Evolutionary conservation across 73 alveolate species (phyloP).

Genomic region (Breviolum minutum): DNA sequence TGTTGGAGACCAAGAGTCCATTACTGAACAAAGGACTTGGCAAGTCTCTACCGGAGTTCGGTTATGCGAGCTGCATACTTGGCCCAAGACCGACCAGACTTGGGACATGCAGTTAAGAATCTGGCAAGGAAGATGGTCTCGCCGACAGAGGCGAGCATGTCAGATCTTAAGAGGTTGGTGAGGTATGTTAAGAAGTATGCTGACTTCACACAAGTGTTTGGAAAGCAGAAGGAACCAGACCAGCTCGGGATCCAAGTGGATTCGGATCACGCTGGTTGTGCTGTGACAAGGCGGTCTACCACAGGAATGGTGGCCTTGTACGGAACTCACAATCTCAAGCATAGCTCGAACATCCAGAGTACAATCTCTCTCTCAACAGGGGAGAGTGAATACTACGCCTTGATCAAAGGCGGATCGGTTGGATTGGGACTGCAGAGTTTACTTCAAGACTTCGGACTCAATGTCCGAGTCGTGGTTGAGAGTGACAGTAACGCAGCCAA

Average conservation of each 20-base stretch:
- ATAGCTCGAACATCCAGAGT: not conserved
- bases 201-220: constrained; percentile 4
- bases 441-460: no score
- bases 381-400: not conserved
- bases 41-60: not conserved
- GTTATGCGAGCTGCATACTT: not conserved
- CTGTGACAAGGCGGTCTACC: not conserved
- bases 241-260: no score
- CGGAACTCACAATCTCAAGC: no score
- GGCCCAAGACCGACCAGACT: no score
- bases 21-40: not conserved
- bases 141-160: constrained; percentile 18
- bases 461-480: not conserved
- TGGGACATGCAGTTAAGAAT: not conserved
- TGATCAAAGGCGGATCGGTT: no score
- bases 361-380: not conserved
- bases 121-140: not conserved
- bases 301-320: not conserved
- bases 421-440: no score
- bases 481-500: not conserved
- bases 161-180: not conserved
- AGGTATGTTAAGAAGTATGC: no score
- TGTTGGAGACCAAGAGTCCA: not conserved
- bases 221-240: not conserved
- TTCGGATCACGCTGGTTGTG: not conserved